phyloP scores from a whole-genome alignment of 2,329 filamentous ascomycete species.

The Ophiocordyceps camponoti-floridani region DNA sequence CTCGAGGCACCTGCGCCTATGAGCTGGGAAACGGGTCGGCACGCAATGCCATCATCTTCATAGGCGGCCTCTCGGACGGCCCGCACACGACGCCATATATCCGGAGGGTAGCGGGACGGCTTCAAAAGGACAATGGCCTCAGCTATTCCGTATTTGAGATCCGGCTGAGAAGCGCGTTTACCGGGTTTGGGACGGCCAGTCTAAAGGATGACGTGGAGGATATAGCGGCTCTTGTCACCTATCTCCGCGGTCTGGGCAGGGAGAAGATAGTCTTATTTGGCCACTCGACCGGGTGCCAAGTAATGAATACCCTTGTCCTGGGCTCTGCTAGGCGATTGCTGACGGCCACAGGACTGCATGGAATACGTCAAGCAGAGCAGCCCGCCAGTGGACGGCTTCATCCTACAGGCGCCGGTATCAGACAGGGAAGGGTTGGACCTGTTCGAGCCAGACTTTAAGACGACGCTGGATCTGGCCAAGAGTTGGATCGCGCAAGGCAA shows the following conservation, averaged over 20 bases:
- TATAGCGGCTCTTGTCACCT: constrained; percentile 31
- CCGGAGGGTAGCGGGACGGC: constrained; percentile 23
- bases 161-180: constrained; percentile 34
- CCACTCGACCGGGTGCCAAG: constrained; percentile 41
- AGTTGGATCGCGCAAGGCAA: constrained; percentile 36
- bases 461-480: constrained; percentile 28
- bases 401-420: constrained; percentile 65
- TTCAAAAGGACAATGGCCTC: constrained; percentile 19
- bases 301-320: constrained; percentile 7
- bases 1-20: constrained; percentile 24
- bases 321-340: not conserved
- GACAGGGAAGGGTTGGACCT: constrained; percentile 49
- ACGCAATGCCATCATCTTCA: constrained; percentile 46
- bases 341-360: constrained; percentile 31
- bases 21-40: constrained; percentile 22
- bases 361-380: constrained; percentile 28
- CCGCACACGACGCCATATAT: constrained; percentile 46
- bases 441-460: constrained; percentile 26
- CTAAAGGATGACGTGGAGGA: constrained; percentile 35
- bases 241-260: constrained; percentile 31
- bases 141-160: constrained; percentile 38
- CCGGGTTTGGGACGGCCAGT: constrained; percentile 30
- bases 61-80: constrained; percentile 54
- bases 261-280: constrained; percentile 36
- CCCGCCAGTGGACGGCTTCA: constrained; percentile 50